phyloP scores from a whole-genome alignment of 192 early-diverging fungal species.

The Lobosporangium transversale region DNA sequence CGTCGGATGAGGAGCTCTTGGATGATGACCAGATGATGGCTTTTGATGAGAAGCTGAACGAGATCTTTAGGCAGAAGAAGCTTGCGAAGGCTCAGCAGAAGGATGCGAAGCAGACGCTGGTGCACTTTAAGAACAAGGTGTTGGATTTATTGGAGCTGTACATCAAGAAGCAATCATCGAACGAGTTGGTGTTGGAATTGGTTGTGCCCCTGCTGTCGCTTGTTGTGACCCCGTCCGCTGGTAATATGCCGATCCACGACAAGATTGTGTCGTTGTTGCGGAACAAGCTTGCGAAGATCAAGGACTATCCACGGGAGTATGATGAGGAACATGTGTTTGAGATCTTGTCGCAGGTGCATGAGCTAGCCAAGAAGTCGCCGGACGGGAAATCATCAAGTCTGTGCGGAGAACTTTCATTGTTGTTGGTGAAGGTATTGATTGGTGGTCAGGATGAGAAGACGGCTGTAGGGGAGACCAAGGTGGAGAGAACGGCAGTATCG shows the following conservation, averaged over 20 bases:
- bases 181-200: conserved; percentile 75
- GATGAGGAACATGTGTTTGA: conserved; percentile 66
- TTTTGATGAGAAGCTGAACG: conserved; percentile 93
- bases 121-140: conserved; percentile 92
- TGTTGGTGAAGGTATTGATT: conserved; percentile 67
- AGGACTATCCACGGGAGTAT: conserved; percentile 66
- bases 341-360: conserved; percentile 74
- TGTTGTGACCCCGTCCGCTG: conserved; percentile 63
- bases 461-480: conserved; percentile 37
- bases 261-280: conserved; percentile 73
- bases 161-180: conserved; percentile 70
- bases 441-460: conserved; percentile 59
- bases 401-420: conserved; percentile 65
- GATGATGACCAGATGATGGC: conserved; percentile 89
- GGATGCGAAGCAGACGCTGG: conserved; percentile 80
- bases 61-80: conserved; percentile 91
- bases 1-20: conserved; percentile 66
- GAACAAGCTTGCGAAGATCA: conserved; percentile 69
- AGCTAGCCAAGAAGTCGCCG: conserved; percentile 74
- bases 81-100: conserved; percentile 81
- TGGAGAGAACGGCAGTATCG: too few relatives aligned
- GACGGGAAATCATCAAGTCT: conserved; percentile 62
- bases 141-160: conserved; percentile 86
- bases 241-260: conserved; percentile 72
- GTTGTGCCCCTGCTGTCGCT: conserved; percentile 77